A percentile compares a stretch with the other conserved stretches of the same genome.
phyloP scores from a whole-genome alignment of 2,329 filamentous ascomycete genomes.

The Aspergillus intermedius region DNA sequence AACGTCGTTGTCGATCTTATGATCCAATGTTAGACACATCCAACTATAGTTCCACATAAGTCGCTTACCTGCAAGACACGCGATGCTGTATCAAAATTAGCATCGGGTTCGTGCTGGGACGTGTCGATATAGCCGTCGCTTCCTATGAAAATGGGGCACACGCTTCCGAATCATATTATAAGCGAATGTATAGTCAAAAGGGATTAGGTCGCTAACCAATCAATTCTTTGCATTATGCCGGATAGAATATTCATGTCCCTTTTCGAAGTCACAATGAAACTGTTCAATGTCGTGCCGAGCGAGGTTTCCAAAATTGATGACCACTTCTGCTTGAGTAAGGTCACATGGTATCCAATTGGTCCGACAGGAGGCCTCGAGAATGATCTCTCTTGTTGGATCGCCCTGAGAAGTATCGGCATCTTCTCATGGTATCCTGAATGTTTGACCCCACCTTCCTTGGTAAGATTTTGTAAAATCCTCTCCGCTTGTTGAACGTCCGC shows the following conservation, averaged over 20 bases:
- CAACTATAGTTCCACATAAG: background rate
- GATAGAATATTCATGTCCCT: constrained; percentile 65
- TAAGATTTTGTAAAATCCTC: constrained; percentile 46
- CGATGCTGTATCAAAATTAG: constrained; percentile 67
- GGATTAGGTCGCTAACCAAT: constrained; percentile 39
- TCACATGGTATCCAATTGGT: constrained; percentile 72
- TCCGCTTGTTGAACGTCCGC: constrained; percentile 52
- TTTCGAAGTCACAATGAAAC: constrained; percentile 75
- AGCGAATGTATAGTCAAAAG: background rate
- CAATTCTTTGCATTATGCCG: constrained; percentile 55
- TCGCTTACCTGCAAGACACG: constrained; percentile 58
- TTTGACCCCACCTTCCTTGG: constrained; percentile 52
- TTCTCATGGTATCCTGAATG: constrained; percentile 59
- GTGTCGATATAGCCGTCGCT: constrained; percentile 52
- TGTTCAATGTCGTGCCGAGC: constrained; percentile 62
- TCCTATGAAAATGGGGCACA: constrained; percentile 59
- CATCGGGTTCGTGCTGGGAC: constrained; percentile 65
- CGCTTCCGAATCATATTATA: constrained; percentile 26
- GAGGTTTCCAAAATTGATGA: constrained; percentile 71
- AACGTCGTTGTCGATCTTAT: constrained; percentile 66
- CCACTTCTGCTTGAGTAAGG: constrained; percentile 74
- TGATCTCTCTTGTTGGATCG: constrained; percentile 62
- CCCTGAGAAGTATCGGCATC: constrained; percentile 58
- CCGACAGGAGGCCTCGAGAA: constrained; percentile 73
- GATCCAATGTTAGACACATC: constrained; percentile 12